phyloP scores from a whole-genome alignment of 2,329 filamentous ascomycete genomes.

The Pseudocercospora musae region DNA sequence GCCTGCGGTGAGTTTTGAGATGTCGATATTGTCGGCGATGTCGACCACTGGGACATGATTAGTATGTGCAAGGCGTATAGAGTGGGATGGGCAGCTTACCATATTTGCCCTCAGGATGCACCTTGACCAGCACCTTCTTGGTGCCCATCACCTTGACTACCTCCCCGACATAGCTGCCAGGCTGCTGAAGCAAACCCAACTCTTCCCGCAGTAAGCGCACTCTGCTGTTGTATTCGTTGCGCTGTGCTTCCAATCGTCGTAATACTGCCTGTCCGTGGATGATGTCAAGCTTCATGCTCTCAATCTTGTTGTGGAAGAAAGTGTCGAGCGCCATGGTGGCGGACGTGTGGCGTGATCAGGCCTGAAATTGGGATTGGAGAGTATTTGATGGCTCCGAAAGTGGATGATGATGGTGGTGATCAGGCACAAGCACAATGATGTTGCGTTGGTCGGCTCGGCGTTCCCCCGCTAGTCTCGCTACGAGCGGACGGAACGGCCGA shows the following conservation, averaged over 20 bases:
- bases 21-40: conserved; percentile 89
- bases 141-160: conserved; percentile 99
- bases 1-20: conserved; percentile 90
- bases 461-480: neutral
- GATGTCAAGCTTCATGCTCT: conserved; percentile 99
- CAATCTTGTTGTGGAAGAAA: conserved; percentile 99
- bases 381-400: conserved; percentile 9
- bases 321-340: conserved; percentile 94
- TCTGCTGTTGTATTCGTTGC: conserved; percentile 98
- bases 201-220: conserved; percentile 93
- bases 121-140: conserved; percentile 98
- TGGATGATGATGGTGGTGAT: neutral
- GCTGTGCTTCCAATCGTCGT: conserved; percentile 90
- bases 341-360: conserved; percentile 8
- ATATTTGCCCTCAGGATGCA: conserved; percentile 99
- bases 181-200: conserved; percentile 91
- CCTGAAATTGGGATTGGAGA: too few species aligned
- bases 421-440: conserved; percentile 4
- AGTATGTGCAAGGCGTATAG: neutral
- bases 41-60: conserved; percentile 70
- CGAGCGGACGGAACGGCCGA: neutral
- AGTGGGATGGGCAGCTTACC: conserved; percentile 55
- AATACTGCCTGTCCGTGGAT: conserved; percentile 96
- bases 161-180: conserved; percentile 95
- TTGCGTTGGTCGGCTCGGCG: neutral